These are phyloP conservation scores for Anthracocystis setariae DNA, from an alignment of 1,284 basidiomycete species.

Conservation along the genomic window DNA sequence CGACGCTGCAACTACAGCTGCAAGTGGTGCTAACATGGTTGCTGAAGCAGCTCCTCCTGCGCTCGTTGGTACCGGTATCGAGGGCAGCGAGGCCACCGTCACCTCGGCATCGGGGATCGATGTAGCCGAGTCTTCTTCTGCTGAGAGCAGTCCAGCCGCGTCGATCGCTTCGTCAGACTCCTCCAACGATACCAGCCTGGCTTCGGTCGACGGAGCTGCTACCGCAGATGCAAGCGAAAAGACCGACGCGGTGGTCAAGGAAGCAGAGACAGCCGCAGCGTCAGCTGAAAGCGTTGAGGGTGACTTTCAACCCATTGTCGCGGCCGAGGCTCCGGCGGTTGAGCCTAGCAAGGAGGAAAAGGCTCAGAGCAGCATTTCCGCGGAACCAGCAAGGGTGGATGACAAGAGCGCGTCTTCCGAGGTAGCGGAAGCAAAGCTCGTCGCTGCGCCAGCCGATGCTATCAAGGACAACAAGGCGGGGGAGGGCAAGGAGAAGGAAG, in stretches of 20 bases:
- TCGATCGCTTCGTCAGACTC: conserved; percentile 6
- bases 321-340: not conserved
- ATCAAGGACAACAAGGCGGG: not conserved
- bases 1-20: conserved; percentile 1
- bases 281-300: conserved; percentile 19
- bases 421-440: conserved; percentile 4
- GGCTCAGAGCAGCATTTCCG: conserved; percentile 1
- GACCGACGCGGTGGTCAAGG: not conserved
- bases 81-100: conserved; percentile 32
- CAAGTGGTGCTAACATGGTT: conserved; percentile 26
- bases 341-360: not conserved
- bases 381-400: conserved; percentile 24
- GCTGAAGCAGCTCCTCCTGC: conserved; percentile 47
- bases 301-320: conserved; percentile 16
- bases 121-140: conserved; percentile 9
- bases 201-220: conserved; percentile 1
- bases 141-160: conserved; percentile 1
- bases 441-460: not conserved
- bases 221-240: not conserved
- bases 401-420: conserved; percentile 7
- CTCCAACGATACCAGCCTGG: conserved; percentile 6
- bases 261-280: conserved; percentile 4
- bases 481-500: not conserved
- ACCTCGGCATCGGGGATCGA: conserved; percentile 39
- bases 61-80: conserved; percentile 43